These are phyloP conservation scores for Gliomastix tumulicola DNA, from an alignment of 2,329 filamentous ascomycete genomes.

Conservation along the genomic window DNA sequence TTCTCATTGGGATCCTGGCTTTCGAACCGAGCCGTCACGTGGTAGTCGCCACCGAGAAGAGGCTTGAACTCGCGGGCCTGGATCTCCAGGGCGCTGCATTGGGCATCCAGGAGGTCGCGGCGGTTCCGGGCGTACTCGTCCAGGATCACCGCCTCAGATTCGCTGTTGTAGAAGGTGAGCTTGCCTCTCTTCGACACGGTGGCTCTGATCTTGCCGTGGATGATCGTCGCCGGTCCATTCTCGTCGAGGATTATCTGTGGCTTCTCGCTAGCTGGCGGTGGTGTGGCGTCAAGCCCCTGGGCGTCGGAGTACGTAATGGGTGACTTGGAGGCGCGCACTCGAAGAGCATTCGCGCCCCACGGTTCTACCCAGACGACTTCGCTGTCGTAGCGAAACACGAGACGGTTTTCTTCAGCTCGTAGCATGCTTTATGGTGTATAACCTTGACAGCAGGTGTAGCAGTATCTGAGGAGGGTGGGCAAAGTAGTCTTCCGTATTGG, in stretches of 20 bases:
- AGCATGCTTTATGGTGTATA: too few relatives aligned
- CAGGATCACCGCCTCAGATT: constrained; percentile 16
- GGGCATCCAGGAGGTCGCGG: constrained; percentile 36
- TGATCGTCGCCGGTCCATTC: constrained; percentile 11
- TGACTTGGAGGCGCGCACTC: constrained; percentile 36
- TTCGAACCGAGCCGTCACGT: constrained; percentile 53
- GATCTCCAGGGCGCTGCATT: constrained; percentile 49
- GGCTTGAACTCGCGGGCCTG: constrained; percentile 52
- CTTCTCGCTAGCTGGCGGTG: constrained; percentile 19
- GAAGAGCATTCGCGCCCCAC: constrained; percentile 37
- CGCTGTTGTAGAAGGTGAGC: constrained; percentile 15
- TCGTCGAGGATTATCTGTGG: constrained; percentile 13
- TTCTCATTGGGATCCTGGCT: constrained; percentile 45
- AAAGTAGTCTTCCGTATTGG: too few relatives aligned
- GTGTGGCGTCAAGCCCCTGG: constrained; percentile 25
- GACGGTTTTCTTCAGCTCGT: too few relatives aligned
- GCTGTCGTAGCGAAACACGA: too few relatives aligned
- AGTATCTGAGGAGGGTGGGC: too few relatives aligned
- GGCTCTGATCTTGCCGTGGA: constrained; percentile 21
- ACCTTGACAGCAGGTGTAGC: too few relatives aligned
- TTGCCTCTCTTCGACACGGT: constrained; percentile 17
- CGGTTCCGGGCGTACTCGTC: constrained; percentile 22
- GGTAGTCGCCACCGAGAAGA: constrained; percentile 38
- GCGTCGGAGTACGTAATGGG: constrained; percentile 21
- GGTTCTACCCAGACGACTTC: too few relatives aligned